phyloP scores from a whole-genome alignment of 139 green algal species.

The Coelastrella sp. region DNA sequence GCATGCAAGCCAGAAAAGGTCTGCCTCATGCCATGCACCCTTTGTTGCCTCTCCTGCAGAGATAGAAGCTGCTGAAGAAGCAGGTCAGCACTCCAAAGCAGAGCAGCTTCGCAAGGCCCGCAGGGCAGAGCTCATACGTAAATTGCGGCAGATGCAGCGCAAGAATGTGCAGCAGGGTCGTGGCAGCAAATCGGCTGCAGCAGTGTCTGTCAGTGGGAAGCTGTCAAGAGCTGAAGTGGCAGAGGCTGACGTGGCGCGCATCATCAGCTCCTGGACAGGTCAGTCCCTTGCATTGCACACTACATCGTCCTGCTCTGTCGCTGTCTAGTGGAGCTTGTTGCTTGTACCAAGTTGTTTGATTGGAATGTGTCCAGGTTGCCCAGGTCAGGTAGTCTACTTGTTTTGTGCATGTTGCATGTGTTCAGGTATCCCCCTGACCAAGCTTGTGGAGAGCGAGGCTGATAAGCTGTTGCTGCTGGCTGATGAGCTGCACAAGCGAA shows the following conservation, averaged over 20 bases:
- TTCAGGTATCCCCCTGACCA: slow-evolving; percentile 90
- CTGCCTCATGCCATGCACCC: not conserved
- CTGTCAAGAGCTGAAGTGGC: slow-evolving; percentile 51
- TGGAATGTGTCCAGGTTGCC: no score
- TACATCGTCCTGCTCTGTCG: slow-evolving; percentile 45
- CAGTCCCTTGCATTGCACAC: slow-evolving; percentile 47
- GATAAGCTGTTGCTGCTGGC: slow-evolving; percentile 88
- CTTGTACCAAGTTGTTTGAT: not conserved
- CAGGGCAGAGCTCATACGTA: slow-evolving; percentile 51
- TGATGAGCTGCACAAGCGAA: slow-evolving; percentile 60
- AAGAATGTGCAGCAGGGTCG: not conserved
- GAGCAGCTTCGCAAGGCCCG: slow-evolving; percentile 63
- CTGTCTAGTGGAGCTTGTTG: not conserved
- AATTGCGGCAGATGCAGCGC: slow-evolving; percentile 53
- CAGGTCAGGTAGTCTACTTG: not conserved
- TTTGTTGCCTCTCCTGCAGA: slow-evolving; percentile 46
- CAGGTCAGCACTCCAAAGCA: slow-evolving; percentile 68
- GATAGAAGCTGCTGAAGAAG: slow-evolving; percentile 86
- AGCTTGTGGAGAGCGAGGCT: slow-evolving; percentile 88
- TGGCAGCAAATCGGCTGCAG: not conserved
- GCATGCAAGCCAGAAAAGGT: no score
- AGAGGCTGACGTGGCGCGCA: slow-evolving; percentile 62
- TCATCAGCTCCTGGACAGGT: slow-evolving; percentile 69
- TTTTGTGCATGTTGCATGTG: not conserved
- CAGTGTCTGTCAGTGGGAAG: slow-evolving; percentile 4